A percentile compares a stretch with the other conserved stretches of the same genome.
Conservation (phyloP, 352 stramenopile species). For the Phytophthora citrophthora region DNA sequence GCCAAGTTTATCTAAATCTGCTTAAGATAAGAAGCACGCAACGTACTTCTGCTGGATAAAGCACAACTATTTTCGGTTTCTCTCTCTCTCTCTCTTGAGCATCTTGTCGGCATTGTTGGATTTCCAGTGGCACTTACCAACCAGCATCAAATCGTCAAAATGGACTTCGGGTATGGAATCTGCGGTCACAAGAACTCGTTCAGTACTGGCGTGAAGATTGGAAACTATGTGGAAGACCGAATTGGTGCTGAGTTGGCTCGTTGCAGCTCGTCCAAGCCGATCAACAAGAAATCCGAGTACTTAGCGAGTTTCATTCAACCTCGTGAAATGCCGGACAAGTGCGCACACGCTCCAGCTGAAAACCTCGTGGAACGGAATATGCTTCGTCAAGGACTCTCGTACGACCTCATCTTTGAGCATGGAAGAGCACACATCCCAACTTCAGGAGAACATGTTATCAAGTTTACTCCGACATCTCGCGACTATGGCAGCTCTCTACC, state of each 20-base stretch:
- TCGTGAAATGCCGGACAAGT: slow-evolving; percentile 62
- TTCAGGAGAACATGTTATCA: slow-evolving; percentile 44
- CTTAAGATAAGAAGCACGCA: slow-evolving; percentile 9
- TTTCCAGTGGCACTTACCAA: neutral
- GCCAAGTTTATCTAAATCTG: slow-evolving; percentile 7
- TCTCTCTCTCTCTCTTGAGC: neutral
- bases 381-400: slow-evolving; percentile 63
- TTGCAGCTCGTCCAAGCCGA: slow-evolving; percentile 39
- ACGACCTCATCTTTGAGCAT: slow-evolving; percentile 81
- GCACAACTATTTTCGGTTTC: slow-evolving; percentile 22
- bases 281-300: slow-evolving; percentile 57
- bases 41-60: slow-evolving; percentile 18
- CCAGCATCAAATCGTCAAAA: slow-evolving; percentile 13
- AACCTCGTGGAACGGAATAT: slow-evolving; percentile 58
- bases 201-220: slow-evolving; percentile 72
- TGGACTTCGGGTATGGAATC: slow-evolving; percentile 71
- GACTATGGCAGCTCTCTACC: slow-evolving; percentile 52
- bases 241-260: slow-evolving; percentile 61
- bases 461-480: slow-evolving; percentile 65
- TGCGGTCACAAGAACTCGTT: slow-evolving; percentile 89
- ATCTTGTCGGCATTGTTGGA: slow-evolving; percentile 16
- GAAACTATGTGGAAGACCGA: slow-evolving; percentile 86
- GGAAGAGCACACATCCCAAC: slow-evolving; percentile 54
- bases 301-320: slow-evolving; percentile 65
- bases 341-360: slow-evolving; percentile 49